A percentile compares a stretch with the other conserved stretches of the same genome.
Evolutionary conservation across 768 basidiomycete species (phyloP).

Genomic region (Boletellus ananas): DNA sequence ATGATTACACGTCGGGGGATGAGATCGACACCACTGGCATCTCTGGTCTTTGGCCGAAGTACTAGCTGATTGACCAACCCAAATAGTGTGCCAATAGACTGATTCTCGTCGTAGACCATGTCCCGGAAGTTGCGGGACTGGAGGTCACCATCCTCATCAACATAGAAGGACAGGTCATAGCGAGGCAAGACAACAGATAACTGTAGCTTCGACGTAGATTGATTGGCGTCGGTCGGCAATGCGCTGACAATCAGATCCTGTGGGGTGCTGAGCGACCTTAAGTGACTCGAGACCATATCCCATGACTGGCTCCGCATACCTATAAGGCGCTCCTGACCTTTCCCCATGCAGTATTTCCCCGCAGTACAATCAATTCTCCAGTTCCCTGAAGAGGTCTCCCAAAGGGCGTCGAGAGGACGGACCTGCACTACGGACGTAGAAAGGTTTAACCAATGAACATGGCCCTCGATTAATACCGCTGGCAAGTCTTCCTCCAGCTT

Average conservation of each 20-base stretch:
- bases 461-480: background rate
- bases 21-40: too few species aligned
- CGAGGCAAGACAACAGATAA: slow-evolving; percentile 33
- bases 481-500: slow-evolving; percentile 17
- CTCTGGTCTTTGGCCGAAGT: slow-evolving; percentile 11
- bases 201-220: background rate
- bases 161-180: slow-evolving; percentile 36
- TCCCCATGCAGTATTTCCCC: background rate
- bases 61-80: slow-evolving; percentile 38
- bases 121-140: slow-evolving; percentile 36
- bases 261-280: too few species aligned
- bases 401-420: slow-evolving; percentile 17
- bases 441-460: slow-evolving; percentile 29
- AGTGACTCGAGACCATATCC: slow-evolving; percentile 20
- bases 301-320: slow-evolving; percentile 25
- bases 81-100: slow-evolving; percentile 38
- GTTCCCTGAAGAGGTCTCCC: slow-evolving; percentile 16
- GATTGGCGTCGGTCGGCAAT: too few species aligned
- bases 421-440: slow-evolving; percentile 21
- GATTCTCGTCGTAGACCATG: slow-evolving; percentile 36
- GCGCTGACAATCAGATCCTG: background rate
- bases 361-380: slow-evolving; percentile 18
- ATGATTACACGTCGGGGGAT: slow-evolving; percentile 10
- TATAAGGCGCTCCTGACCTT: slow-evolving; percentile 11
- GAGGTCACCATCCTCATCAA: slow-evolving; percentile 25